Evolutionary conservation across 495 filamentous ascomycete species (phyloP).

Genomic region (Delitschia confertaspora): DNA sequence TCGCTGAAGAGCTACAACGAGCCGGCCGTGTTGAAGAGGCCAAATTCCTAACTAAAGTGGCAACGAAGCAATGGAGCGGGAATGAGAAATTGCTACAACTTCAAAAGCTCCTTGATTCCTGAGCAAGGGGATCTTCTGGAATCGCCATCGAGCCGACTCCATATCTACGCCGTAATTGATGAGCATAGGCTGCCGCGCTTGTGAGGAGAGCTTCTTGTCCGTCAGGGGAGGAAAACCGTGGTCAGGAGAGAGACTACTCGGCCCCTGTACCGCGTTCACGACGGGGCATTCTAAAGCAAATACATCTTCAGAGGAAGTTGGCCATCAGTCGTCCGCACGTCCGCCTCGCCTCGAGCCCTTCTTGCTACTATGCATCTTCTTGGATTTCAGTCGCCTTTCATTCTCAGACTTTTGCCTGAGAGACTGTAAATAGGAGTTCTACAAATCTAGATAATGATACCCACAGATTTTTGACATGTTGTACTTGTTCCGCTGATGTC

Average conservation of each 20-base stretch:
- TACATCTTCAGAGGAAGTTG: not conserved
- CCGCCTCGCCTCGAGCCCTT: constrained; percentile 58
- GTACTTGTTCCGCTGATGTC: constrained; percentile 50
- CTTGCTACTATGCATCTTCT: constrained; percentile 73
- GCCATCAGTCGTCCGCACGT: constrained; percentile 27
- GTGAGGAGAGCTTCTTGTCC: too few relatives aligned
- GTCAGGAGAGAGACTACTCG: too few relatives aligned
- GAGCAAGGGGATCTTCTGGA: not conserved
- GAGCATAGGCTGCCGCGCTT: too few relatives aligned
- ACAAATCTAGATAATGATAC: constrained; percentile 28
- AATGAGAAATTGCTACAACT: constrained; percentile 13
- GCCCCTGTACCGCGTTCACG: too few relatives aligned
- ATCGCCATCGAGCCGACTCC: not conserved
- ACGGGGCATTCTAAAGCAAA: constrained; percentile 6
- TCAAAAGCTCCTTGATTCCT: constrained; percentile 8
- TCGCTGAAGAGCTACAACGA: constrained; percentile 5
- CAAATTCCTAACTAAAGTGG: constrained; percentile 1
- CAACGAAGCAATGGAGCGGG: constrained; percentile 11
- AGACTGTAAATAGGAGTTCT: not conserved
- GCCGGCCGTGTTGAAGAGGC: constrained; percentile 10
- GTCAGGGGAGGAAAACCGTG: too few relatives aligned
- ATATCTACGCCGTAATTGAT: constrained; percentile 1
- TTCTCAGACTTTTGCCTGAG: constrained; percentile 63
- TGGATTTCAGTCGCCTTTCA: constrained; percentile 57
- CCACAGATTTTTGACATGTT: constrained; percentile 57